Evolutionary conservation across 768 basidiomycete genomes (phyloP).

Genomic region (Phaffia australis): DNA sequence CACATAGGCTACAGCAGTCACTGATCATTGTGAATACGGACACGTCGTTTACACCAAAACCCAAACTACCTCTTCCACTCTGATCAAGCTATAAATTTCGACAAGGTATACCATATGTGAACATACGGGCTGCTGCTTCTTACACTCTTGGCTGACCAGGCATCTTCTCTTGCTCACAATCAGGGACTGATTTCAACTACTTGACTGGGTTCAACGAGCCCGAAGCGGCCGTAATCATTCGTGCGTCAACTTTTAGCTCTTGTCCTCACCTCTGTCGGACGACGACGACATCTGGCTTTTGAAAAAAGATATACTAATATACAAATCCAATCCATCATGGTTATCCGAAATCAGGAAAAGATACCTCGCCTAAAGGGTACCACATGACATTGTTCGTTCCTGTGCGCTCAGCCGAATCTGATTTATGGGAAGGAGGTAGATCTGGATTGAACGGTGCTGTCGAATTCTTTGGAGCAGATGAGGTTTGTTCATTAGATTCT

Average conservation of each 20-base stretch:
- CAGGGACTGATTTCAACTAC: slow-evolving; percentile 49
- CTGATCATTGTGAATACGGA: background rate
- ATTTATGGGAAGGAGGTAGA: slow-evolving; percentile 85
- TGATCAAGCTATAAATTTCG: slow-evolving; percentile 77
- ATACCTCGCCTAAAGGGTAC: slow-evolving; percentile 58
- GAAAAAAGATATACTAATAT: too few relatives aligned
- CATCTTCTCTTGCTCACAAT: too few relatives aligned
- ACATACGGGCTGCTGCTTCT: background rate
- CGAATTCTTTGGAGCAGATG: slow-evolving; percentile 65
- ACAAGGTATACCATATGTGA: slow-evolving; percentile 44
- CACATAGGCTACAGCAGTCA: background rate
- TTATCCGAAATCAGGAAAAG: slow-evolving; percentile 39
- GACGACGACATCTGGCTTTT: too few relatives aligned
- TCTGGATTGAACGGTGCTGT: slow-evolving; percentile 58
- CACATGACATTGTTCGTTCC: slow-evolving; percentile 72
- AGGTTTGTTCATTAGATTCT: slow-evolving; percentile 44
- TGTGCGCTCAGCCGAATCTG: slow-evolving; percentile 61
- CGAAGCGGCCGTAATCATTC: slow-evolving; percentile 73
- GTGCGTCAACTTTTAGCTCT: slow-evolving; percentile 40
- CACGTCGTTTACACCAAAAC: too few relatives aligned
- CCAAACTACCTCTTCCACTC: slow-evolving; percentile 24
- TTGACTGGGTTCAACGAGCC: slow-evolving; percentile 93
- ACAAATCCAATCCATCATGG: too few relatives aligned
- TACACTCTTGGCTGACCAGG: background rate
- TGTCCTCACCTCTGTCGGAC: too few relatives aligned